Conservation (phyloP, 2,329 filamentous ascomycete genomes). For the Calonectria crousiana region DNA sequence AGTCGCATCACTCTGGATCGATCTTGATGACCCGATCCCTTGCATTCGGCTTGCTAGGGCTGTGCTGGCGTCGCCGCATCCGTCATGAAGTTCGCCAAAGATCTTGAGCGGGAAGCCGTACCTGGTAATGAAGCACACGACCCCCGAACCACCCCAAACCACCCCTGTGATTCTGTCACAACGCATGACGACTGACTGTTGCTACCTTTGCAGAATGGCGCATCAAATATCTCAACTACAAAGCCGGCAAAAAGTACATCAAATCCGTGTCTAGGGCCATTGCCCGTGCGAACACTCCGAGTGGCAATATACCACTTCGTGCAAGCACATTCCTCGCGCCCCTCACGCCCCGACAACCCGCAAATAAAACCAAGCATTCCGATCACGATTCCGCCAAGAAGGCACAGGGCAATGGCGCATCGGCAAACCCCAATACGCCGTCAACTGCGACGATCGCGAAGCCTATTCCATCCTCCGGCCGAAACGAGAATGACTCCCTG, state of each 20-base stretch:
- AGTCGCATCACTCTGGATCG: constrained; percentile 12
- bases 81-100: constrained; percentile 77
- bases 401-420: constrained; percentile 18
- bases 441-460: constrained; percentile 25
- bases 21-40: constrained; percentile 32
- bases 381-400: constrained; percentile 14
- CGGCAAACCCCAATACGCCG: constrained; percentile 20
- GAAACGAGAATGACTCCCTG: constrained; percentile 56
- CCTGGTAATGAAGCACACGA: constrained; percentile 68
- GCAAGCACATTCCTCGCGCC: constrained; percentile 48
- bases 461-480: constrained; percentile 36
- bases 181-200: constrained; percentile 18
- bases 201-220: constrained; percentile 77
- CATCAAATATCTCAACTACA: constrained; percentile 94
- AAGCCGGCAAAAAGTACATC: constrained; percentile 93
- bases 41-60: constrained; percentile 22
- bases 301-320: constrained; percentile 48
- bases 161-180: neutral
- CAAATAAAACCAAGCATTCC: constrained; percentile 12
- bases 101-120: constrained; percentile 88
- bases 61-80: constrained; percentile 25
- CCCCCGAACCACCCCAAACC: neutral
- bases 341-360: constrained; percentile 35
- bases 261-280: constrained; percentile 84
- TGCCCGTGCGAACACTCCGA: constrained; percentile 67